A percentile compares a stretch with the other conserved stretches of the same genome.
These are phyloP conservation scores for Dothistroma pini DNA, from an alignment of 2,329 filamentous ascomycete species.

Conservation along the genomic window DNA sequence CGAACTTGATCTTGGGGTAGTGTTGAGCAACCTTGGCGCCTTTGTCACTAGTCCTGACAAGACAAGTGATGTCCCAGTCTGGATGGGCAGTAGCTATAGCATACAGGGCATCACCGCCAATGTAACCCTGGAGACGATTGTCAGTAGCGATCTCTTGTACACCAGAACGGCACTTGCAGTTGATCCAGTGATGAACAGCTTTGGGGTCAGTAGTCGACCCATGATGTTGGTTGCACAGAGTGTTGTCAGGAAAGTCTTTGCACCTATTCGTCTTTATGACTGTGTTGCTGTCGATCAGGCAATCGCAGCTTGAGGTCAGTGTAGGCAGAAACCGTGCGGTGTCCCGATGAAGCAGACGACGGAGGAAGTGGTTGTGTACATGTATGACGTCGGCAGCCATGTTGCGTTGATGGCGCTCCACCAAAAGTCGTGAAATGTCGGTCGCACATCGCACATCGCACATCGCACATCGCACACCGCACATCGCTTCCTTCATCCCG, in stretches of 20 bases:
- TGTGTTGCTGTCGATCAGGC: background rate
- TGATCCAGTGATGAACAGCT: slow-evolving; percentile 1
- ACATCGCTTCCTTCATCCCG: no score
- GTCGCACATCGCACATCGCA: no score
- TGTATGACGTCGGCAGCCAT: background rate
- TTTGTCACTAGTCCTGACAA: slow-evolving; percentile 50
- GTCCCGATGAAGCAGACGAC: background rate
- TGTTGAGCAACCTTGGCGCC: slow-evolving; percentile 44
- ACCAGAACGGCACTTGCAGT: background rate
- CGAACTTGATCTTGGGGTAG: slow-evolving; percentile 49
- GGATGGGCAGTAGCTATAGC: slow-evolving; percentile 45
- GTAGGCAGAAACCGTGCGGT: background rate
- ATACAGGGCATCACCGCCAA: slow-evolving; percentile 42
- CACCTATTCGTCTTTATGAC: background rate
- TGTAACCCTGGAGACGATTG: background rate
- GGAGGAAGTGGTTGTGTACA: background rate
- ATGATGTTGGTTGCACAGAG: background rate
- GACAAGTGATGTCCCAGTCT: slow-evolving; percentile 48
- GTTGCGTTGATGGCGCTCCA: background rate
- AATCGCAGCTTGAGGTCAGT: background rate
- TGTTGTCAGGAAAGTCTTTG: background rate
- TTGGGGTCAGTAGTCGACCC: background rate
- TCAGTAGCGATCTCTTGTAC: background rate
- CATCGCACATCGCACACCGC: no score
- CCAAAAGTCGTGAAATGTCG: no score